These are phyloP conservation scores for Talaromyces sp. DNA, from an alignment of 2,329 filamentous ascomycete species.

Conservation along the genomic window DNA sequence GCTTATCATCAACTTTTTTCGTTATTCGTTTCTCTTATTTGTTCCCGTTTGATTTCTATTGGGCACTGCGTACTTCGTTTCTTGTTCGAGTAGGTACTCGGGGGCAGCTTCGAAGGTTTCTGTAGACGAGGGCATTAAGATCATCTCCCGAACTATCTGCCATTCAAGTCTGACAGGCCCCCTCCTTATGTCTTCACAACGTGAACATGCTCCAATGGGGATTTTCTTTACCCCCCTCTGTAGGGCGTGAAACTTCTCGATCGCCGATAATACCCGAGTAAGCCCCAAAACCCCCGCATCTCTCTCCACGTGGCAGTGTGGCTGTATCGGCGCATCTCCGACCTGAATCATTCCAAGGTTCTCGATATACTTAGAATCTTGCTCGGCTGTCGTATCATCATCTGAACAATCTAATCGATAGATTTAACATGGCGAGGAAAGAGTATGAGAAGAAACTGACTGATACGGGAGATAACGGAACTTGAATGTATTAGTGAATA, in stretches of 20 bases:
- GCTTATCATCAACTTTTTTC: not conserved
- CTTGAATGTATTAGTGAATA: not conserved
- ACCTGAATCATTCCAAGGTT: too few species aligned
- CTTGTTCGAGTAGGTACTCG: not conserved
- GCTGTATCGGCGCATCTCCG: not conserved
- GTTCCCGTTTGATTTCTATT: not conserved
- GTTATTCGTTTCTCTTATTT: not conserved
- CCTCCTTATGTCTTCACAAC: not conserved
- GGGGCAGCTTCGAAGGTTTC: not conserved
- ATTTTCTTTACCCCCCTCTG: not conserved
- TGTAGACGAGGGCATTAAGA: not conserved
- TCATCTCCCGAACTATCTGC: conserved; percentile 4
- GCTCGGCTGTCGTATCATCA: too few species aligned
- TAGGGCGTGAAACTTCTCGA: not conserved
- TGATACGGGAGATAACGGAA: not conserved
- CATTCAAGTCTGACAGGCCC: not conserved
- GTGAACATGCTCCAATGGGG: not conserved
- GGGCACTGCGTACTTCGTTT: not conserved
- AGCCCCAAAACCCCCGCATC: conserved; percentile 11
- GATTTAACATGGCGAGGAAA: too few species aligned
- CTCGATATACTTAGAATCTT: too few species aligned
- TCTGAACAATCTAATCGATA: too few species aligned
- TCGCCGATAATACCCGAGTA: conserved; percentile 12
- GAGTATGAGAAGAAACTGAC: not conserved
- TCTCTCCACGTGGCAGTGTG: conserved; percentile 7